Conservation (phyloP, 495 filamentous ascomycete species). For the Hypoxylon cercidicola region DNA sequence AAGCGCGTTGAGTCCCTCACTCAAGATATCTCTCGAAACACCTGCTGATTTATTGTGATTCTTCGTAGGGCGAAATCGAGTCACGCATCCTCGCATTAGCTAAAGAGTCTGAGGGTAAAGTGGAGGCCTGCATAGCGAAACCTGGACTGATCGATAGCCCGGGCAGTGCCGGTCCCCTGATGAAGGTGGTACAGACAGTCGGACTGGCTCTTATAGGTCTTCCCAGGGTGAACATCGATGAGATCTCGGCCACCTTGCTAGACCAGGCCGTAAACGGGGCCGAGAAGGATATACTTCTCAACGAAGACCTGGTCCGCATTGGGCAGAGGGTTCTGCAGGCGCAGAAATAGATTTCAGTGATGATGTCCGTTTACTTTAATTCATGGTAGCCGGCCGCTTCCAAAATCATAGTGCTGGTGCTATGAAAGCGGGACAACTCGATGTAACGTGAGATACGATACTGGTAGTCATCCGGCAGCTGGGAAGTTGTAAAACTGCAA, state of each 20-base stretch:
- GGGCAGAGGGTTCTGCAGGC: slow-evolving; percentile 41
- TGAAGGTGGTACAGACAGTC: neutral
- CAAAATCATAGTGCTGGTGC: too few species aligned
- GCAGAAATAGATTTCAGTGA: slow-evolving; percentile 1
- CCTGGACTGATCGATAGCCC: slow-evolving; percentile 53
- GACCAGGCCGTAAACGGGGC: slow-evolving; percentile 57
- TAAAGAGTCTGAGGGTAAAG: slow-evolving; percentile 35
- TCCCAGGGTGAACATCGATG: slow-evolving; percentile 48
- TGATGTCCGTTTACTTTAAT: too few species aligned
- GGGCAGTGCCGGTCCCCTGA: neutral
- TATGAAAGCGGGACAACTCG: too few species aligned
- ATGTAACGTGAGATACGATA: too few species aligned
- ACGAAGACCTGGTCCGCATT: slow-evolving; percentile 57
- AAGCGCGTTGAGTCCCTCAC: slow-evolving; percentile 12
- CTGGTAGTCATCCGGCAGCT: too few species aligned
- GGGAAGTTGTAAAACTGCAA: too few species aligned
- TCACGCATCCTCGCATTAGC: slow-evolving; percentile 52
- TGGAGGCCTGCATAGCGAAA: slow-evolving; percentile 54
- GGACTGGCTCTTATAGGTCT: slow-evolving; percentile 32
- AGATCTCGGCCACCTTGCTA: slow-evolving; percentile 58
- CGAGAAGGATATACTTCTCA: slow-evolving; percentile 58
- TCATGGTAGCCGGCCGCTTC: too few species aligned
- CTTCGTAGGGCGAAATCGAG: slow-evolving; percentile 57
- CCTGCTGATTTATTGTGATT: too few species aligned
- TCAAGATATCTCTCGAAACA: neutral